Conservation (phyloP, 768 basidiomycete genomes). For the Amanita rimosa region DNA sequence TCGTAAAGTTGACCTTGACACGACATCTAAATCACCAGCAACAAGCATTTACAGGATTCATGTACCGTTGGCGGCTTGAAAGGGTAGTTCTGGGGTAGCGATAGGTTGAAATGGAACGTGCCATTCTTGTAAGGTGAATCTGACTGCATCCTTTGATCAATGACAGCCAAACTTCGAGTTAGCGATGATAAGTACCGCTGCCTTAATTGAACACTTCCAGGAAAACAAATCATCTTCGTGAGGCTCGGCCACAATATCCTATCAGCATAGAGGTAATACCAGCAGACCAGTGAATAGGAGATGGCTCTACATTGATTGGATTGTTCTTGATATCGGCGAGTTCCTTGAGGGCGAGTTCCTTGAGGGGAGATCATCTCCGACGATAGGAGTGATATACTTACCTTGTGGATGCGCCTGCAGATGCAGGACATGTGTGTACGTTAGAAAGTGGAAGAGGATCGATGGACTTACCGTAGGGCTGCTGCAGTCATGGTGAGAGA, state of each 20-base stretch:
- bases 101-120: slow-evolving; percentile 62
- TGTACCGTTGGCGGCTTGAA: slow-evolving; percentile 76
- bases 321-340: slow-evolving; percentile 45
- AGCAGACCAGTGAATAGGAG: slow-evolving; percentile 7
- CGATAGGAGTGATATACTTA: slow-evolving; percentile 17
- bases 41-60: background rate
- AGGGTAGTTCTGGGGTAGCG: slow-evolving; percentile 72
- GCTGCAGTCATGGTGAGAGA: slow-evolving; percentile 19
- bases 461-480: slow-evolving; percentile 26
- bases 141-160: slow-evolving; percentile 27
- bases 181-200: slow-evolving; percentile 42
- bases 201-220: slow-evolving; percentile 74
- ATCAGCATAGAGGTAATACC: slow-evolving; percentile 7
- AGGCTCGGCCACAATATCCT: slow-evolving; percentile 56
- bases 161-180: background rate
- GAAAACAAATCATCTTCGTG: slow-evolving; percentile 63
- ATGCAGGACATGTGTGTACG: slow-evolving; percentile 20
- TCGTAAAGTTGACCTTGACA: slow-evolving; percentile 65
- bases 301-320: slow-evolving; percentile 46
- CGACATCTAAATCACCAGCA: slow-evolving; percentile 6
- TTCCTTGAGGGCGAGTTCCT: slow-evolving; percentile 37
- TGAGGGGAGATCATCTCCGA: slow-evolving; percentile 7
- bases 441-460: background rate
- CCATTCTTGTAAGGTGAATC: slow-evolving; percentile 80
- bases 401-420: slow-evolving; percentile 66